Conservation (phyloP, 139 green algal species). For the Chlorella sp. region DNA sequence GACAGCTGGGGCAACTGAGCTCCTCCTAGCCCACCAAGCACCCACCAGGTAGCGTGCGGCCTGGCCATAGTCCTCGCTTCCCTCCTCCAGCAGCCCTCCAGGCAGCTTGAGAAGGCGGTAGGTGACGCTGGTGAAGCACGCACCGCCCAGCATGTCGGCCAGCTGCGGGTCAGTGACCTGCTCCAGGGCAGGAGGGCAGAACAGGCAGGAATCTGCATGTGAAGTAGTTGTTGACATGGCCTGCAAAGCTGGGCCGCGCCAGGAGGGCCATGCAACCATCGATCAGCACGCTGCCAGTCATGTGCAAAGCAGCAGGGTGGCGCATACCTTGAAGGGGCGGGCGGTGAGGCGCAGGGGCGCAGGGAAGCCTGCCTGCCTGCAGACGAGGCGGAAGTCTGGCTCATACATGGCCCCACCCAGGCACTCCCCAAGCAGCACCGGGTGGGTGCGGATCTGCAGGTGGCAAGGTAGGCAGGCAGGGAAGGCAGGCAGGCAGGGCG, state of each 20-base stretch:
- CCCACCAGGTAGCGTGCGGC: conserved; percentile 1
- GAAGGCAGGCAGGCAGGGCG: too few species aligned
- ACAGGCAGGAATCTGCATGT: too few species aligned
- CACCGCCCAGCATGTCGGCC: background rate
- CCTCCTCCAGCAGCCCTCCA: conserved; percentile 73
- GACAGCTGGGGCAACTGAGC: too few species aligned
- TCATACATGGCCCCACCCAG: conserved; percentile 92
- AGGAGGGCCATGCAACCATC: too few species aligned
- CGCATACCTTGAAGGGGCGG: background rate
- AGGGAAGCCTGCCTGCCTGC: conserved; percentile 76
- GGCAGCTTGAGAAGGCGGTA: conserved; percentile 95
- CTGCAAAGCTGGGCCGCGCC: too few species aligned
- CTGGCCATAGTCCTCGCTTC: conserved; percentile 91
- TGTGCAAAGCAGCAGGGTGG: too few species aligned
- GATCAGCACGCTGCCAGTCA: too few species aligned
- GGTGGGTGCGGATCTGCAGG: conserved; percentile 61
- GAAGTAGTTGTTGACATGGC: too few species aligned
- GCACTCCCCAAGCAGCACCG: conserved; percentile 83
- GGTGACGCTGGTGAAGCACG: conserved; percentile 65
- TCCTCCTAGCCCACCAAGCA: background rate
- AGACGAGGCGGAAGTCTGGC: conserved; percentile 88
- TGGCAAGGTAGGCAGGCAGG: too few species aligned
- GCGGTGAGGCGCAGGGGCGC: conserved; percentile 73
- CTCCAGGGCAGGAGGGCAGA: too few species aligned
- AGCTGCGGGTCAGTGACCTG: background rate